A percentile compares a stretch with the other conserved stretches of the same genome.
These are phyloP conservation scores for Ormosia semicastrata DNA, from an alignment of 306 rosid genomes.

Conservation along the genomic window DNA sequence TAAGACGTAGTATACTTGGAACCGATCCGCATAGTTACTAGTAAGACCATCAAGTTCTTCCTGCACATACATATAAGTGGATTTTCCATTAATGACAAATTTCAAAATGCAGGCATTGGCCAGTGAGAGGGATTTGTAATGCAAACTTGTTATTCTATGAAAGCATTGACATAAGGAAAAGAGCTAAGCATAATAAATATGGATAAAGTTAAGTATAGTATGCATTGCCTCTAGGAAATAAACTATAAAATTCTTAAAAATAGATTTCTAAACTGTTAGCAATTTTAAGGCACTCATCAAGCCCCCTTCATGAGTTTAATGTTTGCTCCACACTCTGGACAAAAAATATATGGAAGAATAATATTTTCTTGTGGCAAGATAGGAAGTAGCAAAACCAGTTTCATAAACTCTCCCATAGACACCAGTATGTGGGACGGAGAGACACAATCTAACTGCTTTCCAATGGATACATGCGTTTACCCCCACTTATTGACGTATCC, in stretches of 20 bases:
- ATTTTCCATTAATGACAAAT: not conserved
- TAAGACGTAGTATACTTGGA: constrained; percentile 70
- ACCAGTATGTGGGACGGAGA: not conserved
- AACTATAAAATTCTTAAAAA: not conserved
- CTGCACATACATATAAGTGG: constrained; percentile 42
- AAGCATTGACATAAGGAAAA: not conserved
- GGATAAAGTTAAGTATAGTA: not conserved
- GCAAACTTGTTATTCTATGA: not conserved
- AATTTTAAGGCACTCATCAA: not conserved
- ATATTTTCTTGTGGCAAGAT: not conserved
- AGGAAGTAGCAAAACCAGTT: not conserved
- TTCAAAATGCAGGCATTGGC: not conserved
- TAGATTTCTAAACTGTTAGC: not conserved
- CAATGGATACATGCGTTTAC: not conserved
- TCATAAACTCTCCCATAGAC: not conserved
- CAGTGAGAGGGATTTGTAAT: not conserved
- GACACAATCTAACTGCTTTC: not conserved
- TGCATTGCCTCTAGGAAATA: not conserved
- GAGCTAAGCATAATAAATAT: not conserved
- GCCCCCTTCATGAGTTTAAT: not conserved
- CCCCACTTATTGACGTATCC: not conserved
- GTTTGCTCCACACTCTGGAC: not conserved
- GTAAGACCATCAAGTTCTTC: constrained; percentile 84
- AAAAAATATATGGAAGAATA: not conserved
- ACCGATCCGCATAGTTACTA: constrained; percentile 62